Evolutionary conservation across 371 early-diverging fungal genomes (phyloP).

Genomic region (Actinomucor elegans): DNA sequence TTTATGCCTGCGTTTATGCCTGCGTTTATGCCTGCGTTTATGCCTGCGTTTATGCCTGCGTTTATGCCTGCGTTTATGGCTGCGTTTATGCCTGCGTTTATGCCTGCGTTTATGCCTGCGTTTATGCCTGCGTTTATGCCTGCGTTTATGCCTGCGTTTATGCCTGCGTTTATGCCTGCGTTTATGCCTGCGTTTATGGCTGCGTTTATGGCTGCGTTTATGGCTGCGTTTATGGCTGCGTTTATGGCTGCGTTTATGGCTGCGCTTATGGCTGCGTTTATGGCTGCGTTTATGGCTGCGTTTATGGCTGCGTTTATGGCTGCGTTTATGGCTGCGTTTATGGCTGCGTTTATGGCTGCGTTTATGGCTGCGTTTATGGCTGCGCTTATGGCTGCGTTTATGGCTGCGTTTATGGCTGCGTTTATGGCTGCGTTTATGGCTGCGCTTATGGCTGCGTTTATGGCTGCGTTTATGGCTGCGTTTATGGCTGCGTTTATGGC

Average conservation of each 20-base stretch:
- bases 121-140: constrained; percentile 1
- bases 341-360: neutral
- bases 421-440: constrained; percentile 10
- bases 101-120: constrained; percentile 2
- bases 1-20: constrained; percentile 7
- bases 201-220: neutral
- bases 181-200: neutral
- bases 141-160: constrained; percentile 4
- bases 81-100: constrained; percentile 2
- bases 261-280: constrained; percentile 5
- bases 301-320: constrained; percentile 4
- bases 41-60: neutral
- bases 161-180: constrained; percentile 4
- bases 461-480: constrained; percentile 5
- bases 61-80: constrained; percentile 1
- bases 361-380: neutral
- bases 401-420: constrained; percentile 6
- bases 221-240: neutral
- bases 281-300: constrained; percentile 7
- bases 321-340: constrained; percentile 6
- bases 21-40: neutral
- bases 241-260: constrained; percentile 1
- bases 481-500: constrained; percentile 6
- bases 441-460: constrained; percentile 3
- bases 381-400: constrained; percentile 4